Base-by-base conservation (phyloP, 148 eudicot species). In the Cornus kousa region DNA sequence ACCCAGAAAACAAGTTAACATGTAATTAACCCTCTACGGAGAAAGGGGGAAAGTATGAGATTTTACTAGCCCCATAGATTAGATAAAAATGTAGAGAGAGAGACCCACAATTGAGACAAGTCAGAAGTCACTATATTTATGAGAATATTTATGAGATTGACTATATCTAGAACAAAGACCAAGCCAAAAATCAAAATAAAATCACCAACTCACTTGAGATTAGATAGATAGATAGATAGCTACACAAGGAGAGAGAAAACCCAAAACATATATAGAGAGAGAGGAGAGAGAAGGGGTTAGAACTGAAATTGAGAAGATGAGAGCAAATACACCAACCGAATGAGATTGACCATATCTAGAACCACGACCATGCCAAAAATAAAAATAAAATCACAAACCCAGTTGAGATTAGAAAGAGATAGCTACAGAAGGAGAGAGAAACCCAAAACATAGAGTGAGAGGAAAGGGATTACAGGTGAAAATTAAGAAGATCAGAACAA, bases 101-200 rank as follows among this genome's bases (percentile, higher is more conserved):
- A 72, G 74, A 72, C 33, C 33, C 35, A 50, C 53, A n/a, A 48
- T 46, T 9, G 8, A 43, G 7, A 43, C 4, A 43, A 43, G 48
- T 77, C 67, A 69, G 8, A 33, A 69, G 4, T 55, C 64, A 7
- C 31, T 8, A 67, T 19, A 76, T 46, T 65, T 9, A 76, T 28
- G 35, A 69, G 50, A 77, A 67, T 19, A 76, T 46, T 65, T 9
- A 76, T 28, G 35, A 69, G 50, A 77, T 67, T 43, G 39, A 17
- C 43, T 73, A 77, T 32, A 68, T 31, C 39, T 39, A 55, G 3
- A 62, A 17, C 23, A 19, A 55, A 5, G 66, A 62, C 5, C 6
- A 13, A 8, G 3, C 19, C 19, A 62, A 62, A 62, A 70, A 35
- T 33, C 10, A 19, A 70, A 37, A 70, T 13, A 68, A 70, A 70